Evolutionary conservation across 73 alveolate species (phyloP).

Genomic region (Tetrahymena borealis): DNA sequence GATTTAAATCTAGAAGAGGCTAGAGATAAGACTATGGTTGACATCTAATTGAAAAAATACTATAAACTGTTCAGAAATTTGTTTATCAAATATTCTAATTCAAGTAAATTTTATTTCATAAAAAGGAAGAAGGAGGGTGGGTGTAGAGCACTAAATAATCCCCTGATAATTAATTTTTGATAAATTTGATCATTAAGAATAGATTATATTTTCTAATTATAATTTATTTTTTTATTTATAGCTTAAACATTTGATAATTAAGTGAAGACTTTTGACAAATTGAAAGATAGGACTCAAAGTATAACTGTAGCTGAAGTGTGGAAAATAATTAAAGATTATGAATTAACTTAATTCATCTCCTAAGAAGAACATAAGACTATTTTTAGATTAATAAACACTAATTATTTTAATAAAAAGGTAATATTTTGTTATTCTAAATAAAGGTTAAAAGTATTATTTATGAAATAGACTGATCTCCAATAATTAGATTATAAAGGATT

Average conservation of each 20-base stretch:
- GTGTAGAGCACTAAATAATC: too few species aligned
- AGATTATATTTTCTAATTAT: too few species aligned
- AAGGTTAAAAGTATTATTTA: too few species aligned
- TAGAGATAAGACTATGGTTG: conserved; percentile 57
- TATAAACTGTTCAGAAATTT: conserved; percentile 50
- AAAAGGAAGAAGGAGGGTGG: conserved; percentile 25
- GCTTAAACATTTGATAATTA: neutral
- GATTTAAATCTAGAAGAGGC: conserved; percentile 65
- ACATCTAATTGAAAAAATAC: conserved; percentile 50
- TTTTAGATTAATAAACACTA: conserved; percentile 4
- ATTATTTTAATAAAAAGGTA: neutral
- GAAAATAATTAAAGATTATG: conserved; percentile 61
- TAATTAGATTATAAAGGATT: neutral
- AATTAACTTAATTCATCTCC: conserved; percentile 19
- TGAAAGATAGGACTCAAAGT: conserved; percentile 42
- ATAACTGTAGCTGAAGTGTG: conserved; percentile 65
- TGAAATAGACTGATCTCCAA: neutral
- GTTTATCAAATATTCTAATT: conserved; percentile 58
- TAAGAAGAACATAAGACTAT: conserved; percentile 52
- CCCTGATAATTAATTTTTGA: too few species aligned
- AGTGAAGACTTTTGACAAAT: conserved; percentile 40
- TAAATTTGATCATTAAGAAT: too few species aligned
- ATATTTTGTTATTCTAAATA: too few species aligned
- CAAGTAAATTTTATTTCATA: conserved; percentile 40
- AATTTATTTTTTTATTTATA: neutral